Percentiles rank a stretch among this genome's conserved stretches.
Conservation (phyloP, 305 asterid genomes). For the Nicotiana rustica region DNA sequence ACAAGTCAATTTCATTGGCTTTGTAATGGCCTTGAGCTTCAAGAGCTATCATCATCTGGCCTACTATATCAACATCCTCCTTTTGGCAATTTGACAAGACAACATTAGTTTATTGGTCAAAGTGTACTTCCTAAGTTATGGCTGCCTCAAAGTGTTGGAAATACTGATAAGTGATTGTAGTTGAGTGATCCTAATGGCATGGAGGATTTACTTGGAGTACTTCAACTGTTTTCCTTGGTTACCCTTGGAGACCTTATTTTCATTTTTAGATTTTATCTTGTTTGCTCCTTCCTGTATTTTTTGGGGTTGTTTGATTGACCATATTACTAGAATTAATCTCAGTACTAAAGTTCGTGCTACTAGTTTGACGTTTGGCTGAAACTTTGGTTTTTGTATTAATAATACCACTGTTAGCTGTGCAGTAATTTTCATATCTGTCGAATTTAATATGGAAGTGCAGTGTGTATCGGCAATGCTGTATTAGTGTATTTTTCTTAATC, state of each 20-base stretch:
- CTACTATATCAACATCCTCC: not conserved
- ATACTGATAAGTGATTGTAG: not conserved
- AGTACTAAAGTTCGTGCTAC: not conserved
- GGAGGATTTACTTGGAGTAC: not conserved
- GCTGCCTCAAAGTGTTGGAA: conserved; percentile 1
- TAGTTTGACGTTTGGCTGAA: not conserved
- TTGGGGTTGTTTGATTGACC: not conserved
- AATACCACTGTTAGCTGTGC: not conserved
- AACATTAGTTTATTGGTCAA: not conserved
- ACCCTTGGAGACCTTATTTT: not conserved
- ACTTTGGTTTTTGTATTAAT: no score
- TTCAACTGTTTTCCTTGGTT: not conserved
- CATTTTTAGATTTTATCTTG: not conserved
- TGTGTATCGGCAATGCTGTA: no score
- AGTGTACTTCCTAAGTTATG: not conserved
- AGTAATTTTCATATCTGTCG: no score
- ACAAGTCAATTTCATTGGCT: conserved; percentile 52
- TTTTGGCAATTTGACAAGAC: not conserved
- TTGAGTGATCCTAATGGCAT: conserved; percentile 3
- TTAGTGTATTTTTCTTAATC: no score
- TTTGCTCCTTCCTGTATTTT: no score
- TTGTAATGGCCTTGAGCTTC: conserved; percentile 47
- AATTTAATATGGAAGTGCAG: no score
- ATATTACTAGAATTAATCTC: not conserved
- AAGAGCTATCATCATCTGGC: conserved; percentile 43